Evolutionary conservation across 2,329 filamentous ascomycete species (phyloP).

Genomic region (Ambrosiella cleistominuta): DNA sequence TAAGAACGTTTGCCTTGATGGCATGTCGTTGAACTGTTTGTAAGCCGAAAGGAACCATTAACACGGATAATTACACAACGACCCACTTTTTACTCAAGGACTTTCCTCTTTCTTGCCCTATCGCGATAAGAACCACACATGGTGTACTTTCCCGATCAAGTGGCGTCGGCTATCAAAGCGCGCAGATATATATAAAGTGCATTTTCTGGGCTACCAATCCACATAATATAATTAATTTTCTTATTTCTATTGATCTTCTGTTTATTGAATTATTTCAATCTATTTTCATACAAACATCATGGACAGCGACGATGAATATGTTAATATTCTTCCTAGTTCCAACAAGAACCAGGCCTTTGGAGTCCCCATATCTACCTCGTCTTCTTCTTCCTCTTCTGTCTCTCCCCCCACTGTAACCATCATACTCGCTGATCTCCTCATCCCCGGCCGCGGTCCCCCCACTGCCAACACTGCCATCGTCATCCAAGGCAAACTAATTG

Average conservation of each 20-base stretch:
- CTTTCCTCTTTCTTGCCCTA: neutral
- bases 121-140: neutral
- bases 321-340: neutral
- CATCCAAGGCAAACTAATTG: constrained; percentile 22
- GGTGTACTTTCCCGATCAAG: neutral
- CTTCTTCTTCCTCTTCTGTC: neutral
- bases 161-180: neutral
- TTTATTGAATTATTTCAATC: neutral
- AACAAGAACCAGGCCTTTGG: neutral
- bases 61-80: neutral
- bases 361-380: neutral
- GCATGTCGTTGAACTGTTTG: neutral
- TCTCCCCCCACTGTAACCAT: constrained; percentile 15
- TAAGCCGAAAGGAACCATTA: neutral
- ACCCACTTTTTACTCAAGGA: neutral
- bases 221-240: neutral
- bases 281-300: neutral
- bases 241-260: neutral
- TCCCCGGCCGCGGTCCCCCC: constrained; percentile 23
- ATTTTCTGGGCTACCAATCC: neutral
- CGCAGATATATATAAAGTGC: neutral
- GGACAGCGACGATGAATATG: neutral
- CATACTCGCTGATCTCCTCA: constrained; percentile 20
- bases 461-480: constrained; percentile 20
- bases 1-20: neutral